phyloP scores from a whole-genome alignment of 2,329 filamentous ascomycete species.

The Ceratocystiopsis brevicomis region DNA sequence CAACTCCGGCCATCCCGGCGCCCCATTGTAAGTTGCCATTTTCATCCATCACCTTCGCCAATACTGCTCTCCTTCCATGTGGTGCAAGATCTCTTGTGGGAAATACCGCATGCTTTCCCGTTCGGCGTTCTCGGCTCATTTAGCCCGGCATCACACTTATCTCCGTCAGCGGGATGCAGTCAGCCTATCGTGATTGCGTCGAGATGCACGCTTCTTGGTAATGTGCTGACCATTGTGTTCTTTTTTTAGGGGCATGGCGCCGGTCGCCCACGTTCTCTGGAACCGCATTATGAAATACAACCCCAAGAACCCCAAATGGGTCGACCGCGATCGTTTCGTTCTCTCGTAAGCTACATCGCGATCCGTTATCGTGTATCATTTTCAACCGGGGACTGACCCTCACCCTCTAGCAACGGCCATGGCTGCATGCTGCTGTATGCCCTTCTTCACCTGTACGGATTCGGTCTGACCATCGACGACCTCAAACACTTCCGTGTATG shows the following conservation, averaged over 20 bases:
- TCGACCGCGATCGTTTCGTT: constrained; percentile 96
- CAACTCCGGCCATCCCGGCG: constrained; percentile 97
- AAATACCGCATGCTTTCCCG: too few relatives aligned
- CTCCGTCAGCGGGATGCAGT: too few relatives aligned
- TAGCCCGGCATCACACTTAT: too few relatives aligned
- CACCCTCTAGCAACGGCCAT: constrained; percentile 63
- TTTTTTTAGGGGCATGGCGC: constrained; percentile 54
- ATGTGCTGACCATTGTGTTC: constrained; percentile 8
- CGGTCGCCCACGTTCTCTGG: constrained; percentile 88
- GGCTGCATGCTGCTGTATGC: constrained; percentile 99
- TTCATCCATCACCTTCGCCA: constrained; percentile 13
- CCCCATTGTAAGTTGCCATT: constrained; percentile 60
- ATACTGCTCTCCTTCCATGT: neutral
- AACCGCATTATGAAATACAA: constrained; percentile 99
- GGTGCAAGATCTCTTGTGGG: too few relatives aligned
- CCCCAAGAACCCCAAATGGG: constrained; percentile 94
- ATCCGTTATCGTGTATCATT: neutral
- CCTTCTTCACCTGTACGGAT: constrained; percentile 91
- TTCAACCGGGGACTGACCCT: neutral
- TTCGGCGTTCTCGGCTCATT: too few relatives aligned
- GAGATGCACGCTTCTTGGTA: too few relatives aligned
- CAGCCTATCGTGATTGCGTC: too few relatives aligned
- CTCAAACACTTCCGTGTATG: constrained; percentile 91
- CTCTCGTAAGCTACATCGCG: constrained; percentile 57
- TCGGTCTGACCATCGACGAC: constrained; percentile 70